These are phyloP conservation scores for Stipa capillata DNA, from an alignment of 176 grass and related monocot genomes.

Conservation along the genomic window DNA sequence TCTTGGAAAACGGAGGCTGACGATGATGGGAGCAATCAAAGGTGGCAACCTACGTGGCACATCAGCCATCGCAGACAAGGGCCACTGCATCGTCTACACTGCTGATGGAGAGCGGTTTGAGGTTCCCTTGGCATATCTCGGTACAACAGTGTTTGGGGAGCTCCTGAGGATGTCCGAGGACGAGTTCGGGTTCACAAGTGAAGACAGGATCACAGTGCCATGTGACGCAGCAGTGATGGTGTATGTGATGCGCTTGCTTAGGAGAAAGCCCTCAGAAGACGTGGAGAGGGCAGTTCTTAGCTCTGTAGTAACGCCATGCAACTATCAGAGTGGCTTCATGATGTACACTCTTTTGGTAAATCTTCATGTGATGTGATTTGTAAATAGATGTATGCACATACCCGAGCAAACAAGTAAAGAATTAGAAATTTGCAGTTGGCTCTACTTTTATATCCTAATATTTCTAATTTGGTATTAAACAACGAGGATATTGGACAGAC, in stretches of 20 bases:
- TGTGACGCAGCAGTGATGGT: conserved; percentile 55
- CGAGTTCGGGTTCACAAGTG: conserved; percentile 39
- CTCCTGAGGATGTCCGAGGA: conserved; percentile 51
- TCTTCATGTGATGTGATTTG: conserved; percentile 1
- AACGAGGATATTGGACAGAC: background rate
- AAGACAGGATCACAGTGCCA: conserved; percentile 48
- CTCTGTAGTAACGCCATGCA: conserved; percentile 39
- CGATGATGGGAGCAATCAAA: background rate
- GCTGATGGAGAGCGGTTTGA: conserved; percentile 39
- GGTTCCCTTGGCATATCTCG: conserved; percentile 42
- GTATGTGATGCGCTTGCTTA: conserved; percentile 50
- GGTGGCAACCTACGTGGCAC: background rate
- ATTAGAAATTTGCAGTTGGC: background rate
- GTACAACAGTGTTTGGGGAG: conserved; percentile 30
- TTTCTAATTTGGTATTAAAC: background rate
- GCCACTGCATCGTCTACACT: conserved; percentile 40
- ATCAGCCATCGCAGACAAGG: conserved; percentile 28
- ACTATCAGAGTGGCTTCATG: conserved; percentile 17
- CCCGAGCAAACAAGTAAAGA: background rate
- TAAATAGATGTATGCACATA: conserved; percentile 27
- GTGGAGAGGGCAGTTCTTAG: conserved; percentile 48
- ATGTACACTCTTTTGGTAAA: background rate
- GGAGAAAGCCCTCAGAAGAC: conserved; percentile 42
- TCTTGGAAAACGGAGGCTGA: conserved; percentile 19
- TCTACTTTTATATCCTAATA: background rate